Percentiles rank a stretch among this genome's conserved stretches.
phyloP scores from a whole-genome alignment of 2,329 filamentous ascomycete genomes.

The Tolypocladium album region DNA sequence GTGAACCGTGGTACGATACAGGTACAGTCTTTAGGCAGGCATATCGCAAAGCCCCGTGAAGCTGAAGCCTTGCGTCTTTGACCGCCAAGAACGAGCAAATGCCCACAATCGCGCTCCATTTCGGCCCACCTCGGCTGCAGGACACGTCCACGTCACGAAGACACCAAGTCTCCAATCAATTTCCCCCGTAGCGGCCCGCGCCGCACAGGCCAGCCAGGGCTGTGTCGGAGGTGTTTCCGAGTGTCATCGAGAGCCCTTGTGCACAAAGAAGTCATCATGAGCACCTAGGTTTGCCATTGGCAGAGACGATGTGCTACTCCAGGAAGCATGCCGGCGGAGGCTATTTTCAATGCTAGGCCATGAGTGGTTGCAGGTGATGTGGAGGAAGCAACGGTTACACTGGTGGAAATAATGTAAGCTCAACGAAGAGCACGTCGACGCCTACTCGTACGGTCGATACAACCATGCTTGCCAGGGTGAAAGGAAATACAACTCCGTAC shows the following conservation, averaged over 20 bases:
- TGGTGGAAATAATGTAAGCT: neutral
- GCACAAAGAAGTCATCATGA: neutral
- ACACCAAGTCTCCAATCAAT: neutral
- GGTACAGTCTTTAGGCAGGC: too few relatives aligned
- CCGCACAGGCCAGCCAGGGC: neutral
- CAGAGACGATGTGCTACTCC: neutral
- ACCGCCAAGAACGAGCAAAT: neutral
- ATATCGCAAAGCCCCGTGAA: neutral
- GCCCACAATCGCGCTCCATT: neutral
- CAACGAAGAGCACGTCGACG: neutral
- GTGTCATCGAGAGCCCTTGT: too few relatives aligned
- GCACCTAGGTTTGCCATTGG: neutral
- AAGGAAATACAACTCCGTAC: neutral
- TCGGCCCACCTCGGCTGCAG: neutral
- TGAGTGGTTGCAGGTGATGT: neutral
- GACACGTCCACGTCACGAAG: neutral
- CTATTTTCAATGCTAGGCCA: neutral
- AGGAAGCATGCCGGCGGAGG: too few relatives aligned
- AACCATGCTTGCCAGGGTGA: neutral
- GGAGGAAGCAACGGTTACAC: neutral
- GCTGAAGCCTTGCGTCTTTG: too few relatives aligned
- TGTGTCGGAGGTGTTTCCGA: neutral
- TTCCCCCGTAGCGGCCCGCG: neutral
- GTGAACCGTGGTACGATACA: too few relatives aligned
- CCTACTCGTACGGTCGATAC: neutral